A percentile compares a stretch with the other conserved stretches of the same genome.
phyloP scores from a whole-genome alignment of 2,329 filamentous ascomycete species.

The Fusarium fujikuroi region DNA sequence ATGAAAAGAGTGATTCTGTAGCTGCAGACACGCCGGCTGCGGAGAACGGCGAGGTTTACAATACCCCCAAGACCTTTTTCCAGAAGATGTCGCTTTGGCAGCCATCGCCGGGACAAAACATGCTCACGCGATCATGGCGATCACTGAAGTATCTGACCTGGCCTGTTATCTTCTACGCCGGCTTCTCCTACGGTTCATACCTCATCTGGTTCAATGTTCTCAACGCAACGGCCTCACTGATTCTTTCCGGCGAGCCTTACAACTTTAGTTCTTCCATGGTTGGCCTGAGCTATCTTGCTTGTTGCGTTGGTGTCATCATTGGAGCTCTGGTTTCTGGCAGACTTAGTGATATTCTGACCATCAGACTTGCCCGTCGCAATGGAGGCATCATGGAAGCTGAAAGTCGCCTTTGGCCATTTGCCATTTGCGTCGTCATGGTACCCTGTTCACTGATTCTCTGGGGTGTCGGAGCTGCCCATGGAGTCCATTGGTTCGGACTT shows the following conservation, averaged over 20 bases:
- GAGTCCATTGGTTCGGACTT: slow-evolving; percentile 56
- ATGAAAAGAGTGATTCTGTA: not conserved
- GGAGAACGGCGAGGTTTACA: slow-evolving; percentile 21
- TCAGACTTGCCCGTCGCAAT: slow-evolving; percentile 54
- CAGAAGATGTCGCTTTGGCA: slow-evolving; percentile 56
- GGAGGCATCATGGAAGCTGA: slow-evolving; percentile 55
- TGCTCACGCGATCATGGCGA: slow-evolving; percentile 51
- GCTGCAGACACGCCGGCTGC: not conserved
- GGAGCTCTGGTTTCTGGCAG: slow-evolving; percentile 47
- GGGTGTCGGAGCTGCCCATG: slow-evolving; percentile 50
- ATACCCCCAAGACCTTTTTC: slow-evolving; percentile 50
- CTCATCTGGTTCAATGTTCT: slow-evolving; percentile 57
- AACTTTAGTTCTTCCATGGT: slow-evolving; percentile 53
- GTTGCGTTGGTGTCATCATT: slow-evolving; percentile 48
- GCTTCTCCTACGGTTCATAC: slow-evolving; percentile 56
- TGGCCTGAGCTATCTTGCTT: slow-evolving; percentile 53
- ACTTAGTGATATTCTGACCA: slow-evolving; percentile 53
- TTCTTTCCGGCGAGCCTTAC: slow-evolving; percentile 51
- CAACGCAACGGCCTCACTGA: slow-evolving; percentile 55
- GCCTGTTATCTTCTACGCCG: slow-evolving; percentile 56
- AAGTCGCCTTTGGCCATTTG: slow-evolving; percentile 54
- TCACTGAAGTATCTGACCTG: slow-evolving; percentile 52
- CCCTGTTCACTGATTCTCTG: slow-evolving; percentile 46
- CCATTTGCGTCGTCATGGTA: slow-evolving; percentile 43
- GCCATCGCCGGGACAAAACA: slow-evolving; percentile 46